Evolutionary conservation across 1,284 basidiomycete species (phyloP).

Genomic region (Apiotrichum porosum): DNA sequence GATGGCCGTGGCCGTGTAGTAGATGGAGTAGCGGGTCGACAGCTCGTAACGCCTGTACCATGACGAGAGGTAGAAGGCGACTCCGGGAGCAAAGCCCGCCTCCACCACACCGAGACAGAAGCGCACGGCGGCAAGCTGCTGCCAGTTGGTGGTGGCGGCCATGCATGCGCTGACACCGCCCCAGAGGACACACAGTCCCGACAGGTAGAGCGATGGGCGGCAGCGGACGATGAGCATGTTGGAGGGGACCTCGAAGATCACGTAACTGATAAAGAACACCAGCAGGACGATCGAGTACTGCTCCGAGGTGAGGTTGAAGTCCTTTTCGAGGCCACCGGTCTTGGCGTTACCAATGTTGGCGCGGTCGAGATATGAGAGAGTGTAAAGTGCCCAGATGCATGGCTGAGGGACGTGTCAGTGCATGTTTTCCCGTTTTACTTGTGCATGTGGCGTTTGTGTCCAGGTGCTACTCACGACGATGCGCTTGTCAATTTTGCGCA

Average conservation of each 20-base stretch:
- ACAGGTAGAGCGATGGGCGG: conserved; percentile 43
- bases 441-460: too few relatives aligned
- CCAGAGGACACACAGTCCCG: conserved; percentile 36
- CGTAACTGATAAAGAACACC: conserved; percentile 42
- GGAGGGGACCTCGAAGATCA: conserved; percentile 44
- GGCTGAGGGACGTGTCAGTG: too few relatives aligned
- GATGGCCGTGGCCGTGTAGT: conserved; percentile 33
- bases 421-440: too few relatives aligned
- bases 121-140: conserved; percentile 27
- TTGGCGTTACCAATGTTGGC: conserved; percentile 37
- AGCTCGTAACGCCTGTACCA: conserved; percentile 46
- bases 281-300: conserved; percentile 44
- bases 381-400: conserved; percentile 45
- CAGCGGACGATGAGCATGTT: conserved; percentile 45
- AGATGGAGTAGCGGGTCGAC: conserved; percentile 35
- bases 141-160: conserved; percentile 36
- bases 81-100: conserved; percentile 12
- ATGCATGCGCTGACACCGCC: conserved; percentile 32
- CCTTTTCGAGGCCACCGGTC: conserved; percentile 40
- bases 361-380: conserved; percentile 40
- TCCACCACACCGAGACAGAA: conserved; percentile 11
- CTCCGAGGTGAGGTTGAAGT: conserved; percentile 36
- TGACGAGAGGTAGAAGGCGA: conserved; percentile 9
- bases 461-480: conserved; percentile 34
- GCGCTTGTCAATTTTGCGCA: conserved; percentile 47